Evolutionary conservation across 2,329 filamentous ascomycete genomes (phyloP), one percentile per base, ranked within the genome.

Genomic region (Alternaria tenuissima): DNA sequence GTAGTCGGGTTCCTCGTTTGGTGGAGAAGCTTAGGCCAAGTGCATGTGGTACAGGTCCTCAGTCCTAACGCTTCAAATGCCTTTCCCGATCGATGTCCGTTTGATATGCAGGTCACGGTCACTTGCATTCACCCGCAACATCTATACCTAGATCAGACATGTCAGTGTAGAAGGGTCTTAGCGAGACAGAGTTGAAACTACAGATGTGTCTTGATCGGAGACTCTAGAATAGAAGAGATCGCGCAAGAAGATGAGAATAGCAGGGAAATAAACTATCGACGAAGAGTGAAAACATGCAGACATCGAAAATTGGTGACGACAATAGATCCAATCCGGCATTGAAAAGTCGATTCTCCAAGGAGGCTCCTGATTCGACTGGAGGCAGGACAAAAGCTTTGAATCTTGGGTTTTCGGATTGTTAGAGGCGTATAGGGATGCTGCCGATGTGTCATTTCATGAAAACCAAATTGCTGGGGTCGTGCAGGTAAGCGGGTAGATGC

Each of bases 401-500:
- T 36, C 22, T 24, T 36, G 46, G 46, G 16, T 24, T 49, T 49
- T 22, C 14, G 3, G 24, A 30, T 20, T 44, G 26, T 18, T 18
- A 4, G 18, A 49, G 48, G 18, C 32, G 24, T 38, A 9, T 34
- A 60, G 16, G 60, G 39, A 57, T 44, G 52, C 24, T 48, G n/a
- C 57, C 44, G 59, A 52, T 57, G 9, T 54, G 43, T 55, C 55
- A 22, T 61, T 46, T 59, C 41, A 39, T 41, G 8, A 14, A 1
- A 44, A 24, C 39, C 38, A 36, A 3, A 28, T 9, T 32, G 20
- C 34, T 44, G 42, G 48, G 32, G 53, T 62, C 5, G 59, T 57
- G 62, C 61, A 53, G 43, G n/a, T 49, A 62, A 62, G 63, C 63
- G 53, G 57, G 26, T 26, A 20, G 9, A 28, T 39, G 57, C 61